A percentile compares a stretch with the other conserved stretches of the same genome.
Conservation (phyloP, 768 basidiomycete genomes). For the Leccinum sublutescens region DNA sequence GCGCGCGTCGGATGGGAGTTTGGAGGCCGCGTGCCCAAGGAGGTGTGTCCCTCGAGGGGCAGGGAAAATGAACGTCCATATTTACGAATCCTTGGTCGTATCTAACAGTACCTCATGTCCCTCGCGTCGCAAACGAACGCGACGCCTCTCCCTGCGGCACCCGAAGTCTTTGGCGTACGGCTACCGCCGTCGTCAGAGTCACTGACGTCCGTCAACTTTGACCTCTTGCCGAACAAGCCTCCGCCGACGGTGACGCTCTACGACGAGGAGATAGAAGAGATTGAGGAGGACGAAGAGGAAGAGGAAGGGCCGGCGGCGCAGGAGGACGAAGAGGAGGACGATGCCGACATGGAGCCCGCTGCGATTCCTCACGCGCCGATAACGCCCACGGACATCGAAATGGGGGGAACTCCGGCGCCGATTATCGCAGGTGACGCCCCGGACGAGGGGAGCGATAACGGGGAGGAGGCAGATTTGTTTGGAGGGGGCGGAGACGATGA, state of each 20-base stretch:
- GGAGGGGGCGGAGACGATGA: slow-evolving; percentile 69
- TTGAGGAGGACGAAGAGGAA: slow-evolving; percentile 48
- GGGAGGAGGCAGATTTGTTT: slow-evolving; percentile 76
- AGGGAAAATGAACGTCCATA: neutral
- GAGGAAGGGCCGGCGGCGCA: slow-evolving; percentile 23
- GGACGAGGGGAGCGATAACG: slow-evolving; percentile 70
- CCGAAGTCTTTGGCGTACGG: slow-evolving; percentile 84
- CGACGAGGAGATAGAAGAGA: slow-evolving; percentile 80
- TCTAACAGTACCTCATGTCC: slow-evolving; percentile 65
- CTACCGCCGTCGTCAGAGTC: slow-evolving; percentile 69
- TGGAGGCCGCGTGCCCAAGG: slow-evolving; percentile 84
- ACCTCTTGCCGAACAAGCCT: slow-evolving; percentile 81
- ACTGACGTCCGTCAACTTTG: slow-evolving; percentile 80
- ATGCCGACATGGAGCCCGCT: slow-evolving; percentile 69
- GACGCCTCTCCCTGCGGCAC: slow-evolving; percentile 76
- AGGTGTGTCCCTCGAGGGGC: slow-evolving; percentile 48
- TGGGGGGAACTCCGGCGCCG: slow-evolving; percentile 33
- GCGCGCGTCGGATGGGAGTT: slow-evolving; percentile 93
- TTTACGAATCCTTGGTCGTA: neutral
- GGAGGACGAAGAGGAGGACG: slow-evolving; percentile 55
- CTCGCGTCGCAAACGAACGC: slow-evolving; percentile 83
- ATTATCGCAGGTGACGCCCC: slow-evolving; percentile 35
- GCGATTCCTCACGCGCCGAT: slow-evolving; percentile 43
- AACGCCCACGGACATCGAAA: slow-evolving; percentile 69
- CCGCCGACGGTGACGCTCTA: slow-evolving; percentile 74